Evolutionary conservation across 495 filamentous ascomycete genomes (phyloP).

Genomic region (Daldinia childiae): DNA sequence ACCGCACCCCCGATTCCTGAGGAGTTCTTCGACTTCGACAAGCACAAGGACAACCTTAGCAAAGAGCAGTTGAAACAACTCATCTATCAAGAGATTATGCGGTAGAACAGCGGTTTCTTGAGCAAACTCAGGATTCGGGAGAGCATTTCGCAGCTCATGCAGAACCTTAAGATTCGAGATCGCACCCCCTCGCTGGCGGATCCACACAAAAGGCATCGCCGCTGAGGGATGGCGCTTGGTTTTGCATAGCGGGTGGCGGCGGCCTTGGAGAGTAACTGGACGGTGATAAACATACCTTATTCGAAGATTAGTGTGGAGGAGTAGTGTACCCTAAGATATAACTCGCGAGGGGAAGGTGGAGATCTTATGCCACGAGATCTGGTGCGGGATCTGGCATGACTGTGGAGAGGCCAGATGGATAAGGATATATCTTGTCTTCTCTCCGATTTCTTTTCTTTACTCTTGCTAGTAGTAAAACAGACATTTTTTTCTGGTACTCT

Average conservation of each 20-base stretch:
- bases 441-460: constrained; percentile 32
- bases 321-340: constrained; percentile 1
- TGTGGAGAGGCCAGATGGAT: constrained; percentile 32
- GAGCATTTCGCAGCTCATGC: constrained; percentile 7
- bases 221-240: background rate
- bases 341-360: constrained; percentile 7
- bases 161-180: constrained; percentile 3
- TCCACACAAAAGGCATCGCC: background rate
- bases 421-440: constrained; percentile 35
- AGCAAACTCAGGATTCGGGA: background rate
- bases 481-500: constrained; percentile 7
- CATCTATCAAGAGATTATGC: constrained; percentile 99
- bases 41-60: constrained; percentile 98
- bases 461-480: constrained; percentile 36
- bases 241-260: constrained; percentile 15
- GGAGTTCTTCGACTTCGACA: constrained; percentile 99
- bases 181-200: background rate
- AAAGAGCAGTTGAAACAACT: constrained; percentile 98
- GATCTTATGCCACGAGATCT: constrained; percentile 18
- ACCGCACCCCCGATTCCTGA: constrained; percentile 96
- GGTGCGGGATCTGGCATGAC: constrained; percentile 3
- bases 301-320: background rate
- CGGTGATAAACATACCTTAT: background rate
- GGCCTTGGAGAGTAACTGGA: constrained; percentile 6
- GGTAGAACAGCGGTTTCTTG: constrained; percentile 62